These are phyloP conservation scores for Metarhizium sp. DNA, from an alignment of 2,329 filamentous ascomycete genomes.

Conservation along the genomic window DNA sequence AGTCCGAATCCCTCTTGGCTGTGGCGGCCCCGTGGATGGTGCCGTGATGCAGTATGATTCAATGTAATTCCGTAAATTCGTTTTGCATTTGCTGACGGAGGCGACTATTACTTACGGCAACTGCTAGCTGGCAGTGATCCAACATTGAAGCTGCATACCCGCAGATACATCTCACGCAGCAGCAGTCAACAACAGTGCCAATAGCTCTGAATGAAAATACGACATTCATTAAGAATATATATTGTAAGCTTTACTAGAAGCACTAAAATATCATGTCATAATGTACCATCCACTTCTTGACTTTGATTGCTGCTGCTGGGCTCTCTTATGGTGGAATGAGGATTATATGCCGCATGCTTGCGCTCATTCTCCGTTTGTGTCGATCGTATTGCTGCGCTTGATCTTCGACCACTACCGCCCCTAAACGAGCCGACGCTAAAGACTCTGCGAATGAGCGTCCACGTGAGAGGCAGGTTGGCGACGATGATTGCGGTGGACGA, in stretches of 20 bases:
- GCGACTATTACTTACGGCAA: too few species aligned
- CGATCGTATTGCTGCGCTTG: not conserved
- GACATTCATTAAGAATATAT: not conserved
- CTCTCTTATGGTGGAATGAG: not conserved
- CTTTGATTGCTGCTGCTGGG: not conserved
- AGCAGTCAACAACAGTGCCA: too few species aligned
- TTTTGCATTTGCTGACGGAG: too few species aligned
- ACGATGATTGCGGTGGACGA: constrained; percentile 34
- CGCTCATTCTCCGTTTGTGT: not conserved
- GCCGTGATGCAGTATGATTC: too few species aligned
- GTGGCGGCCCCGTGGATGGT: too few species aligned
- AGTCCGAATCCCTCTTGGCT: too few species aligned
- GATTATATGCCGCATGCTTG: not conserved
- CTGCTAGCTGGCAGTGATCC: too few species aligned
- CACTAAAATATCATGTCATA: not conserved
- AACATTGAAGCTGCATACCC: too few species aligned
- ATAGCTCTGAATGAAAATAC: not conserved
- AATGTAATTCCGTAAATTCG: too few species aligned
- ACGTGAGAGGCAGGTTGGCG: constrained; percentile 32
- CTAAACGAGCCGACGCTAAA: constrained; percentile 20
- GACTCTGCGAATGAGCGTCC: constrained; percentile 28
- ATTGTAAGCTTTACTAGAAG: not conserved
- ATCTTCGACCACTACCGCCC: not conserved
- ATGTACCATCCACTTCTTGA: not conserved
- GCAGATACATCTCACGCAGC: too few species aligned